Conservation (phyloP, 192 early-diverging fungal genomes). For the Allomyces arbusculus region DNA sequence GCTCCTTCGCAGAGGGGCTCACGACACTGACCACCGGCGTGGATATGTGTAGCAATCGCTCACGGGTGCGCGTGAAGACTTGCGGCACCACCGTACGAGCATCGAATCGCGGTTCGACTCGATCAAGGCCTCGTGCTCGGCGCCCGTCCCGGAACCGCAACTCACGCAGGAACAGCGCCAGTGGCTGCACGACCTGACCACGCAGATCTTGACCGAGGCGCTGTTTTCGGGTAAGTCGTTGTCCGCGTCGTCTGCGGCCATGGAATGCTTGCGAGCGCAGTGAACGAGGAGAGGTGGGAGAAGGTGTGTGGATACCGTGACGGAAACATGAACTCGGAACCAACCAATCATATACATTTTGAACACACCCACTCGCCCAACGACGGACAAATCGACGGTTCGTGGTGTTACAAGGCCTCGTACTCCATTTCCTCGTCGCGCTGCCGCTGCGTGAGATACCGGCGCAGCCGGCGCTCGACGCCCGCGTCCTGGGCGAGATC, state of each 20-base stretch:
- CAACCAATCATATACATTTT: not conserved
- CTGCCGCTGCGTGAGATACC: too few species aligned
- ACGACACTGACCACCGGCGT: not conserved
- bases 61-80: not conserved
- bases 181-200: not conserved
- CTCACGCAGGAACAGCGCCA: not conserved
- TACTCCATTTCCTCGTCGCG: too few species aligned
- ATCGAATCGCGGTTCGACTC: not conserved
- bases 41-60: not conserved
- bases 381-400: too few species aligned
- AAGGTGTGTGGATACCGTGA: not conserved
- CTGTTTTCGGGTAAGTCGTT: not conserved
- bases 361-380: too few species aligned
- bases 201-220: not conserved
- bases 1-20: not conserved
- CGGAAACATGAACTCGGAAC: not conserved
- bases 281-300: not conserved
- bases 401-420: too few species aligned
- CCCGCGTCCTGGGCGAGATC: too few species aligned
- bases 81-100: not conserved
- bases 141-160: not conserved
- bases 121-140: not conserved
- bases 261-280: not conserved
- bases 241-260: not conserved
- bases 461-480: too few species aligned